These are phyloP conservation scores for Nematocida ausubeli DNA, from an alignment of 371 early-diverging fungal species.

Conservation along the genomic window DNA sequence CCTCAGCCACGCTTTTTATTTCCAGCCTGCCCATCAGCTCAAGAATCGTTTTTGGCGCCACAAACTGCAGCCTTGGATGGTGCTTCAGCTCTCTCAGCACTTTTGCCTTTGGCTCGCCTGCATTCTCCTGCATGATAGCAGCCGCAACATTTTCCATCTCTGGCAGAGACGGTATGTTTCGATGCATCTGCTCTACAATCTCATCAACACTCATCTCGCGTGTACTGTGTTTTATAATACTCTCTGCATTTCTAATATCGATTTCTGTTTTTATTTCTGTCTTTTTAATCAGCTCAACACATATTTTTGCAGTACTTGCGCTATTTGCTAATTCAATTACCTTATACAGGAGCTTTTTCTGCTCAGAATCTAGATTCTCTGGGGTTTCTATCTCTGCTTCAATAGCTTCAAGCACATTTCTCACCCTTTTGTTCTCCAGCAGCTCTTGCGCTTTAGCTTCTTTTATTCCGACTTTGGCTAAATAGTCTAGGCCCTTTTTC, in stretches of 20 bases:
- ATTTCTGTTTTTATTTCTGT: slow-evolving; percentile 14
- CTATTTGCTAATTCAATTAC: slow-evolving; percentile 26
- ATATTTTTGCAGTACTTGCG: slow-evolving; percentile 1
- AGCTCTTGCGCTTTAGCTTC: slow-evolving; percentile 36
- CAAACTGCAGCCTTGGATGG: slow-evolving; percentile 50
- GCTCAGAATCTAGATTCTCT: background rate
- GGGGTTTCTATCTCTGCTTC: background rate
- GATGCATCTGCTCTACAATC: slow-evolving; percentile 14
- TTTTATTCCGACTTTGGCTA: slow-evolving; percentile 12
- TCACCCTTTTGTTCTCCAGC: slow-evolving; percentile 45
- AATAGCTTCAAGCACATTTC: background rate
- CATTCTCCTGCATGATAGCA: slow-evolving; percentile 17
- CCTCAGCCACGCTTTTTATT: background rate
- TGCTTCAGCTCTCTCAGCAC: slow-evolving; percentile 56
- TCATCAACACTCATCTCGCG: background rate
- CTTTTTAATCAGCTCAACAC: background rate
- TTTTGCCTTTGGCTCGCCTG: slow-evolving; percentile 13
- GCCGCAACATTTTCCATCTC: slow-evolving; percentile 32
- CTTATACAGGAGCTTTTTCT: slow-evolving; percentile 50
- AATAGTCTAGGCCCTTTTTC: slow-evolving; percentile 10
- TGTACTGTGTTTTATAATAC: background rate
- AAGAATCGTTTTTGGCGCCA: slow-evolving; percentile 27
- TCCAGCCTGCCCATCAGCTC: slow-evolving; percentile 23
- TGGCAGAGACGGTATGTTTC: slow-evolving; percentile 17
- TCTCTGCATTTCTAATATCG: slow-evolving; percentile 35